Conservation (phyloP, 805 yeast genomes). For the Suhomyces prunicola region DNA sequence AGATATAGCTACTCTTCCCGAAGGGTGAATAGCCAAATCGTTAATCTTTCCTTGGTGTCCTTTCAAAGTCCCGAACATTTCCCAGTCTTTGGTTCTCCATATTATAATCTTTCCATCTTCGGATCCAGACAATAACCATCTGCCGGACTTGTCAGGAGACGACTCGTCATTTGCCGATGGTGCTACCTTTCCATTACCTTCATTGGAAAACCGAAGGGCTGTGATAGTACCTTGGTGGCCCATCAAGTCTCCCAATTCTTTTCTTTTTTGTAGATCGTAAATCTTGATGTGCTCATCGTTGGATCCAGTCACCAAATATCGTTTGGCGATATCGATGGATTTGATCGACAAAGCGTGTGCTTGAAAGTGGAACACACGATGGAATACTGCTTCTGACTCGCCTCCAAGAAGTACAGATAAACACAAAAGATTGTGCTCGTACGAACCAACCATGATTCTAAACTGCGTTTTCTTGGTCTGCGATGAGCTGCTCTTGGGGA, state of each 20-base stretch:
- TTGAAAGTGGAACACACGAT: constrained; percentile 92
- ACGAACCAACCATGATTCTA: constrained; percentile 89
- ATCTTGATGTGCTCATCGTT: constrained; percentile 95
- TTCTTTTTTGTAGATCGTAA: constrained; percentile 89
- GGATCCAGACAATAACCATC: constrained; percentile 88
- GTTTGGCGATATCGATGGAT: constrained; percentile 73
- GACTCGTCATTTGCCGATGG: constrained; percentile 4
- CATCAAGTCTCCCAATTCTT: constrained; percentile 86
- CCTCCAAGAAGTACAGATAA: constrained; percentile 59
- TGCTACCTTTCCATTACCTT: constrained; percentile 20
- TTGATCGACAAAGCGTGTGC: constrained; percentile 90
- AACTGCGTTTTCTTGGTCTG: constrained; percentile 39
- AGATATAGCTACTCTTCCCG: constrained; percentile 85
- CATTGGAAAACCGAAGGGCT: constrained; percentile 65
- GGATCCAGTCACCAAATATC: constrained; percentile 89
- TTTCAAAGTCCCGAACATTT: constrained; percentile 77
- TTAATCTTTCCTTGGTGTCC: constrained; percentile 85
- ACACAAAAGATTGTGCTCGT: constrained; percentile 89
- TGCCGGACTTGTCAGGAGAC: constrained; percentile 49
- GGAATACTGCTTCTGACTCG: constrained; percentile 62
- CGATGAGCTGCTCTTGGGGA: background rate
- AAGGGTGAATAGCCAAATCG: constrained; percentile 85
- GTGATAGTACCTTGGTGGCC: constrained; percentile 90
- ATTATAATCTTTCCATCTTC: constrained; percentile 87
- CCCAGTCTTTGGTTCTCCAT: constrained; percentile 99